These are phyloP conservation scores for Wilcoxina mikolae DNA, from an alignment of 495 filamentous ascomycete genomes.

Conservation along the genomic window DNA sequence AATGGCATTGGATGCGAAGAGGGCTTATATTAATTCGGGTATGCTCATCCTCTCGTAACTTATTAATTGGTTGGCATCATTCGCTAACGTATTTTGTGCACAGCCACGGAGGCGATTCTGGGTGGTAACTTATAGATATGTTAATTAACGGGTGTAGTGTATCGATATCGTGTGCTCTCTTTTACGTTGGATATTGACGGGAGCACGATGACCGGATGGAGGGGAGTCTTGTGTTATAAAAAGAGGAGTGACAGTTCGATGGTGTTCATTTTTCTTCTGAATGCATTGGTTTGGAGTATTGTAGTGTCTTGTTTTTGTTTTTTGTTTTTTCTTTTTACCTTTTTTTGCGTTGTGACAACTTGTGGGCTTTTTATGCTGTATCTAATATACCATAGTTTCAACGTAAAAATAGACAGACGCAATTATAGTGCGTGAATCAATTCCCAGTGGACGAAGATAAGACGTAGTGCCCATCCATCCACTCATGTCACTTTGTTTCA, in stretches of 20 bases:
- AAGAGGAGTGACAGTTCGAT: background rate
- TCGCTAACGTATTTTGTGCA: slow-evolving; percentile 31
- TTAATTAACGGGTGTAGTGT: slow-evolving; percentile 8
- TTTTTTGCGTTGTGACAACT: background rate
- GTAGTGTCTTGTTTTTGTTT: slow-evolving; percentile 19
- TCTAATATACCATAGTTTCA: background rate
- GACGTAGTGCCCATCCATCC: too few species aligned
- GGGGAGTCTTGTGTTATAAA: background rate
- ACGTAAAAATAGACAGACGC: too few species aligned
- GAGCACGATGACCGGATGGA: too few species aligned
- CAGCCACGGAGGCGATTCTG: slow-evolving; percentile 60
- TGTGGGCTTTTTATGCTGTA: background rate
- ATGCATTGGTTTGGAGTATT: slow-evolving; percentile 28
- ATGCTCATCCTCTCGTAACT: slow-evolving; percentile 31
- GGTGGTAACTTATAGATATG: slow-evolving; percentile 50
- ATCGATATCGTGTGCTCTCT: background rate
- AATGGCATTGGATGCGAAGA: slow-evolving; percentile 60
- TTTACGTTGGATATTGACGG: too few species aligned
- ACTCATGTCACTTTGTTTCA: too few species aligned
- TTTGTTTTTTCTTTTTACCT: background rate
- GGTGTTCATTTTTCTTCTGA: slow-evolving; percentile 21
- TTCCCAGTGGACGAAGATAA: too few species aligned
- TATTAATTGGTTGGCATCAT: slow-evolving; percentile 4
- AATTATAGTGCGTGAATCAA: too few species aligned
- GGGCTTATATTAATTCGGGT: slow-evolving; percentile 90